Conservation (phyloP, 1,139 yeast species). For the Pichia sp. region DNA sequence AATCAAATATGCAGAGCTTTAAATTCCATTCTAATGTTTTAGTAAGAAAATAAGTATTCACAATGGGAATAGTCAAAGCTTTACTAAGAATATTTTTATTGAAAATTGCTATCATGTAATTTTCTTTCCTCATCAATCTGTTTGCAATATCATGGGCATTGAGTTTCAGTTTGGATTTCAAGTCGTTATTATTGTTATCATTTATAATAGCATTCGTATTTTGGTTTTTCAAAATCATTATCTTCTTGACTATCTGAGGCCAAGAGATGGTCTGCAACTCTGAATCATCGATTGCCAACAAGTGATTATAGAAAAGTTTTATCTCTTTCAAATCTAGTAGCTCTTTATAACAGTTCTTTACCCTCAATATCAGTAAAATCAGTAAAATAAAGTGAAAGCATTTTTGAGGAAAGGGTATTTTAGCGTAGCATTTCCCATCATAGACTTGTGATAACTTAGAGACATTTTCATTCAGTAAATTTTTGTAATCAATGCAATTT, state of each 20-base stretch:
- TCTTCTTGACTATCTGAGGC: constrained; percentile 78
- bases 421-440: constrained; percentile 56
- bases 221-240: constrained; percentile 71
- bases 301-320: constrained; percentile 57
- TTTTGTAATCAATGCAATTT: constrained; percentile 65
- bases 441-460: constrained; percentile 38
- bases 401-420: constrained; percentile 48
- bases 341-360: constrained; percentile 56
- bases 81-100: constrained; percentile 73
- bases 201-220: constrained; percentile 61
- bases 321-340: constrained; percentile 56
- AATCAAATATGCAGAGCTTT: constrained; percentile 81
- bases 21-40: constrained; percentile 93
- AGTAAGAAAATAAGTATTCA: constrained; percentile 50
- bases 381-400: constrained; percentile 60
- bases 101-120: constrained; percentile 83
- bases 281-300: constrained; percentile 66
- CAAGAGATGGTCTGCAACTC: constrained; percentile 92
- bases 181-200: constrained; percentile 41
- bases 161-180: constrained; percentile 65
- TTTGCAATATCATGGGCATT: constrained; percentile 95
- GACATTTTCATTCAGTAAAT: constrained; percentile 33
- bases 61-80: constrained; percentile 48
- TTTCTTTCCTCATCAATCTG: constrained; percentile 91
- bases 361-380: constrained; percentile 50